Percentiles rank a stretch among this genome's conserved stretches.
phyloP scores from a whole-genome alignment of 2,329 filamentous ascomycete species.

The Cordyceps fumosorosea region DNA sequence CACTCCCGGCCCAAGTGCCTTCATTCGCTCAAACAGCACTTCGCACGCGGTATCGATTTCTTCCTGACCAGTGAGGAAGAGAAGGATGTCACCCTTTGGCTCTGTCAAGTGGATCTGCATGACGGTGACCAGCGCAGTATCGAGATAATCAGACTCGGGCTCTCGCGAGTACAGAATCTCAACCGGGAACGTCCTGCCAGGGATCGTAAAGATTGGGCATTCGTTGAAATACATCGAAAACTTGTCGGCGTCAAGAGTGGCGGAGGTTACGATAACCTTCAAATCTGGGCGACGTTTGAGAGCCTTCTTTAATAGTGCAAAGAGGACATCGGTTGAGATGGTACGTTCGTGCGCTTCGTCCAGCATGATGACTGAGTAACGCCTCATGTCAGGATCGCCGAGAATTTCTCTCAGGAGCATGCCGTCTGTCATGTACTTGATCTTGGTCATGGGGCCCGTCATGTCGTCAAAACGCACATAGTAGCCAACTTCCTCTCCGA shows the following conservation, averaged over 20 bases:
- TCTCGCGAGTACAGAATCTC: slow-evolving; percentile 94
- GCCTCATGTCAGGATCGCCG: slow-evolving; percentile 78
- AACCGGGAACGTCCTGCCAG: slow-evolving; percentile 89
- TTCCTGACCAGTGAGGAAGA: slow-evolving; percentile 95
- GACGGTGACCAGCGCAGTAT: slow-evolving; percentile 87
- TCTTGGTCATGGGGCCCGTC: slow-evolving; percentile 78
- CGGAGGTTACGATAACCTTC: slow-evolving; percentile 93
- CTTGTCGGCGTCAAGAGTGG: slow-evolving; percentile 93
- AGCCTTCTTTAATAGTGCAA: slow-evolving; percentile 90
- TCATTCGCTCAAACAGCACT: slow-evolving; percentile 92
- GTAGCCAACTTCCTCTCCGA: slow-evolving; percentile 92
- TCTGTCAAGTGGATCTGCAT: slow-evolving; percentile 98
- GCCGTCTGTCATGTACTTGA: slow-evolving; percentile 99
- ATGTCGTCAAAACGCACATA: slow-evolving; percentile 96
- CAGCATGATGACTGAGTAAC: slow-evolving; percentile 95
- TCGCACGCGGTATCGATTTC: slow-evolving; percentile 96
- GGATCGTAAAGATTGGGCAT: slow-evolving; percentile 94
- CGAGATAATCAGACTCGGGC: slow-evolving; percentile 91
- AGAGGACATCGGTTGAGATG: slow-evolving; percentile 90
- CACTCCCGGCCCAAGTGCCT: slow-evolving; percentile 81
- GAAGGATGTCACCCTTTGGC: slow-evolving; percentile 84
- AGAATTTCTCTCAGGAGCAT: slow-evolving; percentile 96
- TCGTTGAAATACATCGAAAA: slow-evolving; percentile 95
- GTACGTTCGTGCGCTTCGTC: slow-evolving; percentile 98
- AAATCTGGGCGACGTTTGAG: slow-evolving; percentile 78